Conservation (phyloP, 306 rosid genomes). For the Lathyrus sativus region DNA sequence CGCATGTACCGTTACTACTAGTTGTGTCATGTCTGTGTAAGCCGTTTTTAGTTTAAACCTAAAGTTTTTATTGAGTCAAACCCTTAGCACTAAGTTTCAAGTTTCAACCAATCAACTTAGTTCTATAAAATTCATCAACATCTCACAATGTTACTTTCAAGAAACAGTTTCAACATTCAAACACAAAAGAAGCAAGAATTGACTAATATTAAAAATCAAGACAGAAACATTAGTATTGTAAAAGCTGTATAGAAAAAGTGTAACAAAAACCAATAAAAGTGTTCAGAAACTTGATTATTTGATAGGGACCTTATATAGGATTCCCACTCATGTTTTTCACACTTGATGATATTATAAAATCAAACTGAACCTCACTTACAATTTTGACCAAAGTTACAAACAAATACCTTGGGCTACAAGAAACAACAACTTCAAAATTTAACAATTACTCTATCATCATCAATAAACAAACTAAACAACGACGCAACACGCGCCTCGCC, state of each 20-base stretch:
- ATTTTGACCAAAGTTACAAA: conserved; percentile 55
- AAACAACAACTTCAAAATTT: conserved; percentile 44
- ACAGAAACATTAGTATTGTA: conserved; percentile 25
- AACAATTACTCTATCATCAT: conserved; percentile 44
- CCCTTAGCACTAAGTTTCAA: background rate
- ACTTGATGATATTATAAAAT: conserved; percentile 47
- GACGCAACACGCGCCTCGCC: conserved; percentile 42
- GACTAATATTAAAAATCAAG: conserved; percentile 37
- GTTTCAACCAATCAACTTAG: conserved; percentile 28
- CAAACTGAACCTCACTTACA: conserved; percentile 67
- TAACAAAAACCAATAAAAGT: conserved; percentile 48
- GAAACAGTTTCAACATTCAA: conserved; percentile 27
- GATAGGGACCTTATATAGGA: conserved; percentile 58
- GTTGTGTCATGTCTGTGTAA: too few relatives aligned
- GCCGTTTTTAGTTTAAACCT: background rate
- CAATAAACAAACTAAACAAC: conserved; percentile 52
- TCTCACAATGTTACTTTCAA: conserved; percentile 24
- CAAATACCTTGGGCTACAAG: conserved; percentile 61
- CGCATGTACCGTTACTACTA: too few relatives aligned
- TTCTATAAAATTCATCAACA: background rate
- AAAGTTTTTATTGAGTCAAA: conserved; percentile 4
- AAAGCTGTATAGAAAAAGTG: conserved; percentile 42
- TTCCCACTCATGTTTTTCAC: conserved; percentile 70
- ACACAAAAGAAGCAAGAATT: conserved; percentile 13
- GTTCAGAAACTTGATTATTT: conserved; percentile 58